A percentile compares a stretch with the other conserved stretches of the same genome.
Conservation (phyloP, 2,329 filamentous ascomycete species). For the Claviceps arundinis region DNA sequence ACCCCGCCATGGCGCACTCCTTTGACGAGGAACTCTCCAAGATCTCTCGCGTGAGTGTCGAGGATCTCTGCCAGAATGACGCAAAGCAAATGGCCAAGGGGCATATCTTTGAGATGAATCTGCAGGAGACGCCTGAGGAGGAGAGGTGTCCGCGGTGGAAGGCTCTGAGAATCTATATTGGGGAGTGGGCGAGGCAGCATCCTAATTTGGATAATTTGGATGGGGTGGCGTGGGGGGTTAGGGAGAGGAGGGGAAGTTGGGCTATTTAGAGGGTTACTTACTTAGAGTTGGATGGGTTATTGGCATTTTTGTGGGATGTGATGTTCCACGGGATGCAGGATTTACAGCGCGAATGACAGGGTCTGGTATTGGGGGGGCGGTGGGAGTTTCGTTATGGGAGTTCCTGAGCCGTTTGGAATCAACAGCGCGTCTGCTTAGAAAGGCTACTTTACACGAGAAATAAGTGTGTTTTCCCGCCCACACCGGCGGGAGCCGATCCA, state of each 20-base stretch:
- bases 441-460: too few relatives aligned
- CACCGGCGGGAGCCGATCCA: not conserved
- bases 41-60: slow-evolving; percentile 57
- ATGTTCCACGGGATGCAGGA: too few relatives aligned
- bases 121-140: slow-evolving; percentile 27
- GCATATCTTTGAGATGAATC: slow-evolving; percentile 51
- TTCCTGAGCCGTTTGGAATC: too few relatives aligned
- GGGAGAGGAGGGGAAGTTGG: slow-evolving; percentile 58
- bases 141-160: slow-evolving; percentile 61
- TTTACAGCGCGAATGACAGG: too few relatives aligned
- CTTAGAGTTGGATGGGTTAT: too few relatives aligned
- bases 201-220: slow-evolving; percentile 53
- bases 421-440: too few relatives aligned
- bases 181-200: slow-evolving; percentile 82
- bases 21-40: slow-evolving; percentile 79
- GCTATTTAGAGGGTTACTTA: slow-evolving; percentile 34
- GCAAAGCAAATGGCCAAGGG: slow-evolving; percentile 48
- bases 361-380: too few relatives aligned
- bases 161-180: slow-evolving; percentile 70
- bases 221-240: slow-evolving; percentile 53
- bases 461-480: too few relatives aligned
- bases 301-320: too few relatives aligned
- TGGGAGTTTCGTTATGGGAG: too few relatives aligned
- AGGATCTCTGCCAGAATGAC: slow-evolving; percentile 62
- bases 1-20: slow-evolving; percentile 68